Percentiles rank a stretch among this genome's conserved stretches.
Conservation (phyloP, 257 asterid genomes). For the Echites panduratus region DNA sequence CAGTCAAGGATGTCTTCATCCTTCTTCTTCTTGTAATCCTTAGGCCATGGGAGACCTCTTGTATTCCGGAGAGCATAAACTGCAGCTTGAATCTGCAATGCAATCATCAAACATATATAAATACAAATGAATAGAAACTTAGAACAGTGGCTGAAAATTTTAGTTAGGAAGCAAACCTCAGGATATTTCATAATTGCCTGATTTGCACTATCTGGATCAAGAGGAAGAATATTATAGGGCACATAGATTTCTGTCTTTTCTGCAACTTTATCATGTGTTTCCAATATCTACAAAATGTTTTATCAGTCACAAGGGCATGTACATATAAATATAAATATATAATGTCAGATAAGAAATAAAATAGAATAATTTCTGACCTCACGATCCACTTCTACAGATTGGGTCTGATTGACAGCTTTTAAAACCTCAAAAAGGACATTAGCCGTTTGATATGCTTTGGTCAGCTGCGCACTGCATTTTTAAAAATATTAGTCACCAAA, state of each 20-base stretch:
- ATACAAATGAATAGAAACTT: constrained; percentile 12
- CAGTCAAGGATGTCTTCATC: constrained; percentile 99
- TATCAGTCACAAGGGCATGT: constrained; percentile 12
- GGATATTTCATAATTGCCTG: constrained; percentile 98
- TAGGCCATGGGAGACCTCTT: constrained; percentile 98
- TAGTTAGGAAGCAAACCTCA: constrained; percentile 47
- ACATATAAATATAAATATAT: neutral
- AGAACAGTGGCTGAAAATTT: constrained; percentile 11
- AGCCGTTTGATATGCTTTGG: constrained; percentile 98
- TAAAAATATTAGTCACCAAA: constrained; percentile 12
- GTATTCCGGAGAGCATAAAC: constrained; percentile 87
- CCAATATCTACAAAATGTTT: constrained; percentile 53
- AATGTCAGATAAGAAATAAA: neutral
- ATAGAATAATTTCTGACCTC: constrained; percentile 44
- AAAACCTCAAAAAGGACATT: constrained; percentile 97
- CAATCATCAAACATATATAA: constrained; percentile 11
- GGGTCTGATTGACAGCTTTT: constrained; percentile 96
- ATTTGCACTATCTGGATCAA: constrained; percentile 96
- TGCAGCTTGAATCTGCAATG: constrained; percentile 86
- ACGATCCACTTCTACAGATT: constrained; percentile 94
- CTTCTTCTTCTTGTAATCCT: constrained; percentile 93
- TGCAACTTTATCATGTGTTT: constrained; percentile 92
- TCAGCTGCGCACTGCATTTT: constrained; percentile 82
- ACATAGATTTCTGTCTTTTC: constrained; percentile 96
- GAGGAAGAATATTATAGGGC: constrained; percentile 94